Conservation (phyloP, 768 basidiomycete genomes). For the Tricholoma sp. region DNA sequence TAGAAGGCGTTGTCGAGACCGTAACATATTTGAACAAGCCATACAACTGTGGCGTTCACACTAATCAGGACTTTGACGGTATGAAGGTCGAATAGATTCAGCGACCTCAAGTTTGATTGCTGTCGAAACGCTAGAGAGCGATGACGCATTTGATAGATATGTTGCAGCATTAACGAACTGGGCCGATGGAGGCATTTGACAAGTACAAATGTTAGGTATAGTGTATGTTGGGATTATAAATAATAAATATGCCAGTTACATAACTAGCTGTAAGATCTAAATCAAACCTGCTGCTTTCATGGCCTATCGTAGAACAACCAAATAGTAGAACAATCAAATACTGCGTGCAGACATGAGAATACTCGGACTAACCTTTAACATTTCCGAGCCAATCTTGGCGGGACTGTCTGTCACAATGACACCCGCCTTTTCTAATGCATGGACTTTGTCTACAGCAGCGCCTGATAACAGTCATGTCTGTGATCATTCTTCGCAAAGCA, state of each 20-base stretch:
- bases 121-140: conserved; percentile 52
- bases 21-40: conserved; percentile 78
- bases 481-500: neutral
- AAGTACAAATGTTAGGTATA: conserved; percentile 11
- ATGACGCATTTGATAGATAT: conserved; percentile 55
- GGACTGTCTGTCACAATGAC: conserved; percentile 93
- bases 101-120: conserved; percentile 72
- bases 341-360: neutral
- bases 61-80: conserved; percentile 36
- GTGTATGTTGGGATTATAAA: neutral
- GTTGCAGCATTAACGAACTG: conserved; percentile 56
- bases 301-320: conserved; percentile 39
- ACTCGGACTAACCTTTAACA: conserved; percentile 66
- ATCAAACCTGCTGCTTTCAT: conserved; percentile 47
- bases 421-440: conserved; percentile 85
- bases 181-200: conserved; percentile 25
- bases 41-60: conserved; percentile 56
- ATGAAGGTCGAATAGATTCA: conserved; percentile 18
- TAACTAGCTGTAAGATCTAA: conserved; percentile 1
- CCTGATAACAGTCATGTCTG: conserved; percentile 33
- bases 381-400: conserved; percentile 86
- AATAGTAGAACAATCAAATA: neutral
- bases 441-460: conserved; percentile 92
- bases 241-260: neutral
- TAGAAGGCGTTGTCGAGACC: conserved; percentile 46